Percentiles rank a stretch among this genome's conserved stretches.
Conservation (phyloP, 2,329 filamentous ascomycete species). For the Paecilomyces formosus region DNA sequence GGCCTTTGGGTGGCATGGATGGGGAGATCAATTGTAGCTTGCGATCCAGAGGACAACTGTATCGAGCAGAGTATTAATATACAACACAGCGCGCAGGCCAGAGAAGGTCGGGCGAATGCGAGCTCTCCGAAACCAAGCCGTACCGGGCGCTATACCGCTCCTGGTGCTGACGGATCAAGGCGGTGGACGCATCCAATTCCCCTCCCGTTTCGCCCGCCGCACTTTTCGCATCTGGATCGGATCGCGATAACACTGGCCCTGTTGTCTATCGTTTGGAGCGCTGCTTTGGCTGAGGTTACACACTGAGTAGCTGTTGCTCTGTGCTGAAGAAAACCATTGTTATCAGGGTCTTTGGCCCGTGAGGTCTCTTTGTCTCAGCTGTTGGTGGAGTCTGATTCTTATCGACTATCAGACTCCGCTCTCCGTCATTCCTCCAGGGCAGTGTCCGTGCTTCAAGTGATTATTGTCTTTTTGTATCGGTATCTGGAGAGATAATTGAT, state of each 20-base stretch:
- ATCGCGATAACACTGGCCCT: neutral
- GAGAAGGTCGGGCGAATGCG: neutral
- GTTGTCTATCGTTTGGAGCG: neutral
- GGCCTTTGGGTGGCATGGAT: constrained; percentile 18
- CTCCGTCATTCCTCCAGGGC: neutral
- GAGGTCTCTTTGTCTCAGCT: neutral
- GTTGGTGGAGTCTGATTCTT: neutral
- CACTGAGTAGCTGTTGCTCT: neutral
- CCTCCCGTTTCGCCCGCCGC: neutral
- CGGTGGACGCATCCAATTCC: neutral
- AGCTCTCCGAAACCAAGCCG: neutral
- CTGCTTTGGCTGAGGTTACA: neutral
- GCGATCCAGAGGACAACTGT: neutral
- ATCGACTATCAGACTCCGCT: neutral
- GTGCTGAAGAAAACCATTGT: neutral
- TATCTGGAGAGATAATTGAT: neutral
- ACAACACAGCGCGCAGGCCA: neutral
- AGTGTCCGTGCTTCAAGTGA: neutral
- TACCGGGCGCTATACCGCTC: neutral
- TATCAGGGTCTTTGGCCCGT: neutral
- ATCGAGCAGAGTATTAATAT: neutral
- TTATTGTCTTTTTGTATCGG: neutral
- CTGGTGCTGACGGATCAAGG: neutral
- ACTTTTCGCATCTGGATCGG: neutral
- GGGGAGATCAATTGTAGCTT: neutral